Conservation (phyloP, 352 stramenopile genomes). For the Phytophthora colocasiae region DNA sequence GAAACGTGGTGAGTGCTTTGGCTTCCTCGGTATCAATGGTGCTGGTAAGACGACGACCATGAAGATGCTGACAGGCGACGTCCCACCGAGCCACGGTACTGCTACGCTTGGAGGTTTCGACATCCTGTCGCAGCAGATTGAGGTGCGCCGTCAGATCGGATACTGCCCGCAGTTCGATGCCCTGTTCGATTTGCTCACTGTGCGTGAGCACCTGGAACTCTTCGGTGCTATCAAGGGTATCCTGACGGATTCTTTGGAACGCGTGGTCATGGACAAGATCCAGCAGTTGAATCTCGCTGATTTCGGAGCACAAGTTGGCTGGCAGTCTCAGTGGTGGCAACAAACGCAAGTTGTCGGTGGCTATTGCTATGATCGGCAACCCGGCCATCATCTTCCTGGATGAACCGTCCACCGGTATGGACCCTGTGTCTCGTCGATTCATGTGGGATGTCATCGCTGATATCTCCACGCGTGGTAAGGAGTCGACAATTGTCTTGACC, state of each 20-base stretch:
- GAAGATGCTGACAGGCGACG: slow-evolving; percentile 94
- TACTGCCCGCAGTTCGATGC: slow-evolving; percentile 95
- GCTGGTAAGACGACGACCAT: slow-evolving; percentile 96
- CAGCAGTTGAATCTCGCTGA: slow-evolving; percentile 69
- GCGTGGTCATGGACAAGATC: slow-evolving; percentile 81
- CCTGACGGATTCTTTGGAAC: slow-evolving; percentile 39
- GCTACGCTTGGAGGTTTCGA: slow-evolving; percentile 73
- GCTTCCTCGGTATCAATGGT: slow-evolving; percentile 96
- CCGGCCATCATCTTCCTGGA: slow-evolving; percentile 93
- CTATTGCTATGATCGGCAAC: slow-evolving; percentile 95
- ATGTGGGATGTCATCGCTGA: slow-evolving; percentile 94
- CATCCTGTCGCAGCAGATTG: slow-evolving; percentile 74
- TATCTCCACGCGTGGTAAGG: slow-evolving; percentile 69
- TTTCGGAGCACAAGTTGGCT: slow-evolving; percentile 72
- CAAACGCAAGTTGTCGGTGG: slow-evolving; percentile 53
- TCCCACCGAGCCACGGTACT: slow-evolving; percentile 60
- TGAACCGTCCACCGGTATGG: slow-evolving; percentile 93
- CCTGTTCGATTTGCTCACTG: slow-evolving; percentile 77
- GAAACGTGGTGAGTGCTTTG: slow-evolving; percentile 92
- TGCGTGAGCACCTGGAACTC: slow-evolving; percentile 89
- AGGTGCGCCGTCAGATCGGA: slow-evolving; percentile 82
- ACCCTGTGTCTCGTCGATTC: slow-evolving; percentile 93
- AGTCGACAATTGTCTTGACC: slow-evolving; percentile 90
- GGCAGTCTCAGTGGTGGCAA: slow-evolving; percentile 91
- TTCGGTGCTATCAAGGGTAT: slow-evolving; percentile 91